Evolutionary conservation across 2,329 filamentous ascomycete genomes (phyloP).

Genomic region (Penicillium sp.): DNA sequence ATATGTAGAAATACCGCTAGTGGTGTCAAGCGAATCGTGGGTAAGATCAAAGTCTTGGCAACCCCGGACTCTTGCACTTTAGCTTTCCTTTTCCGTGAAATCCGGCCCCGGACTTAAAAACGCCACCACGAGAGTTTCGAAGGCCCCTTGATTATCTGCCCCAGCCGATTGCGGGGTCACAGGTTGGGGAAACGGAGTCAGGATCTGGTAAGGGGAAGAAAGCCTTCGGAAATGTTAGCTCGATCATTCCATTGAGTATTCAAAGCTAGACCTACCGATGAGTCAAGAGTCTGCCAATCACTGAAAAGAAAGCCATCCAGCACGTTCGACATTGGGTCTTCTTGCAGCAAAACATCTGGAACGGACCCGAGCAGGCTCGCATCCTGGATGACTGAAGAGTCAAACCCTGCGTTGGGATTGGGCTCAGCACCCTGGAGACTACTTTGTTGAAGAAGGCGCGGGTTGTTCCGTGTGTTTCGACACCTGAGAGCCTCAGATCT

Average conservation of each 20-base stretch:
- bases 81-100: conserved; percentile 3
- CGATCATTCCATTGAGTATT: not conserved
- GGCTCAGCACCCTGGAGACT: not conserved
- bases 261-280: conserved; percentile 1
- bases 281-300: conserved; percentile 11
- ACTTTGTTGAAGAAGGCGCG: not conserved
- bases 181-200: conserved; percentile 5
- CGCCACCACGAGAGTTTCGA: not conserved
- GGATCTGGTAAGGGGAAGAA: conserved; percentile 8
- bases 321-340: not conserved
- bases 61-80: conserved; percentile 4
- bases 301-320: conserved; percentile 1
- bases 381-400: not conserved
- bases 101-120: not conserved
- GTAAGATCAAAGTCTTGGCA: not conserved
- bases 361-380: not conserved
- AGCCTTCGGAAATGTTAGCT: conserved; percentile 1
- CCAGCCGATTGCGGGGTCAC: not conserved
- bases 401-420: not conserved
- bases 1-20: not conserved
- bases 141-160: not conserved
- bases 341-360: not conserved
- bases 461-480: not conserved
- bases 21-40: not conserved
- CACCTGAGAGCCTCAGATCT: conserved; percentile 37